These are phyloP conservation scores for Trichophyton rubrum DNA, from an alignment of 2,329 filamentous ascomycete genomes.

Conservation along the genomic window DNA sequence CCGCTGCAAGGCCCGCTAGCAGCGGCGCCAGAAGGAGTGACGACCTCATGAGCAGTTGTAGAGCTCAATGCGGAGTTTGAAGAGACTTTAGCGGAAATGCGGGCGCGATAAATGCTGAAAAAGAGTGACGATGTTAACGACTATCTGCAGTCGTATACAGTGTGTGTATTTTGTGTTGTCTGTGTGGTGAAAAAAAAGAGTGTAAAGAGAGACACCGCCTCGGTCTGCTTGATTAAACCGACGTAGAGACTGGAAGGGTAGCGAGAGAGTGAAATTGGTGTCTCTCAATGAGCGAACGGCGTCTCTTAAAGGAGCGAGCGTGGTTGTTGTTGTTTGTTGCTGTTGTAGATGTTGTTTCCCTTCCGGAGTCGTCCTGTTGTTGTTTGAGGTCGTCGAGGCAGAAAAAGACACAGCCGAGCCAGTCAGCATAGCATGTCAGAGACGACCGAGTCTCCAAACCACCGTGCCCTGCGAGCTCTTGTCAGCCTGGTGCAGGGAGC, in stretches of 20 bases:
- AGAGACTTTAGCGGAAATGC: background rate
- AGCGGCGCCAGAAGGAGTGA: background rate
- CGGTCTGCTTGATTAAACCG: too few species aligned
- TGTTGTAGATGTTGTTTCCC: background rate
- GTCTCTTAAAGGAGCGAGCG: too few species aligned
- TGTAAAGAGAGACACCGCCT: too few species aligned
- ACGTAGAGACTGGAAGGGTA: too few species aligned
- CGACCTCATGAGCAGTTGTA: background rate
- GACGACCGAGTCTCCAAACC: background rate
- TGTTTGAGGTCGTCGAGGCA: background rate
- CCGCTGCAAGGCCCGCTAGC: background rate
- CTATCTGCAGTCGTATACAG: background rate
- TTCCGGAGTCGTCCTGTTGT: background rate
- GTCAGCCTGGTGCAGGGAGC: background rate
- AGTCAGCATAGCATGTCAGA: background rate
- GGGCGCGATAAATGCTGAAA: background rate
- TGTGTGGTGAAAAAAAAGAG: too few species aligned
- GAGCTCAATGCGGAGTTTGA: background rate
- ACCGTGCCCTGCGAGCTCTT: background rate
- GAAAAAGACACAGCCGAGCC: conserved; percentile 3
- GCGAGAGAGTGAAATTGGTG: too few species aligned
- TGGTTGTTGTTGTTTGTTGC: background rate
- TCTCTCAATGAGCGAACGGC: too few species aligned
- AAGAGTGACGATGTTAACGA: background rate
- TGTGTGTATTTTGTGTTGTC: too few species aligned